These are phyloP conservation scores for Ganoderma sinense DNA, from an alignment of 1,284 basidiomycete species.

Conservation along the genomic window DNA sequence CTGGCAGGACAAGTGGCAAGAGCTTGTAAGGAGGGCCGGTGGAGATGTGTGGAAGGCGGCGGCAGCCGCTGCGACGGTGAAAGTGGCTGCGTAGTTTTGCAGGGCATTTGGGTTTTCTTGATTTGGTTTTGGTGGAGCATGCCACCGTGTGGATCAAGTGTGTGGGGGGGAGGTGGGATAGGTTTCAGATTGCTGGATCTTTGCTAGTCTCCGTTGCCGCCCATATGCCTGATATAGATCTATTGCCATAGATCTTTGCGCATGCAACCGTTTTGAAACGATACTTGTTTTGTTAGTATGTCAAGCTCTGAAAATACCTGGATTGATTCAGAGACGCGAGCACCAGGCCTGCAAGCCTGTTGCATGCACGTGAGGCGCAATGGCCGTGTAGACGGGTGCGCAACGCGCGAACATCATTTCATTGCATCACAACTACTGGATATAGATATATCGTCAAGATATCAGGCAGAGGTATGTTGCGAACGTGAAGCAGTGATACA, in stretches of 20 bases:
- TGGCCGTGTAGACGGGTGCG: not conserved
- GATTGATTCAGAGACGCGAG: not conserved
- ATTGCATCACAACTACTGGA: not conserved
- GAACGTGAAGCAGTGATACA: not conserved
- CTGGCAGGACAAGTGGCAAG: constrained; percentile 27
- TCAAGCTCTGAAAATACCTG: not conserved
- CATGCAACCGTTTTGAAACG: too few relatives aligned
- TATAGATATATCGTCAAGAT: not conserved
- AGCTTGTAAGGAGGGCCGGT: constrained; percentile 27
- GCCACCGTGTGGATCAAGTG: not conserved
- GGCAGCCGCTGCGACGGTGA: not conserved
- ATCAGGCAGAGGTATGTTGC: not conserved
- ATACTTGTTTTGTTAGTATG: too few relatives aligned
- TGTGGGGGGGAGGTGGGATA: too few relatives aligned
- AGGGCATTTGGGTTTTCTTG: not conserved
- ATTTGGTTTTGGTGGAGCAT: not conserved
- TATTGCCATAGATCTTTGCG: too few relatives aligned
- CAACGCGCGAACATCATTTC: not conserved
- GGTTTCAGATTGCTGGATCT: too few relatives aligned
- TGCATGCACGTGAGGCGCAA: not conserved
- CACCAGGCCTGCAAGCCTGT: not conserved
- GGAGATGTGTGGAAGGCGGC: constrained; percentile 29
- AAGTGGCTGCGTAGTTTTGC: not conserved
- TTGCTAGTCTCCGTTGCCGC: too few relatives aligned
- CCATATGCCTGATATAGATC: too few relatives aligned